Evolutionary conservation across 2,329 filamentous ascomycete species (phyloP).

Genomic region (Diaporthe australafricana): DNA sequence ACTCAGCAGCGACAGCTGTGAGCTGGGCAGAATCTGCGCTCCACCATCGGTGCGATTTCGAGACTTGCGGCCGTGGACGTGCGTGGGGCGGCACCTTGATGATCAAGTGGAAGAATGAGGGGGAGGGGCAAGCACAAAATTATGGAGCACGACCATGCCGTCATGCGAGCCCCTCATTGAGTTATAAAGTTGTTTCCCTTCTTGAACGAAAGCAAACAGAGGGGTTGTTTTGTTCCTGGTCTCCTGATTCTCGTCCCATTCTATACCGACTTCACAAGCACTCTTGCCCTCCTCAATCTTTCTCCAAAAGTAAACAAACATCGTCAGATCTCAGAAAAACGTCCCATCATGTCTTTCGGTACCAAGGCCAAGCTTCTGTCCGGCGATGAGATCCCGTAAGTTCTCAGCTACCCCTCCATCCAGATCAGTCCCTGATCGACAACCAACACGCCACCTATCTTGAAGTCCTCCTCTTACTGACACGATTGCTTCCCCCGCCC

Average conservation of each 20-base stretch:
- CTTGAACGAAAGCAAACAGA: conserved; percentile 9
- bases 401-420: conserved; percentile 43
- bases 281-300: background rate
- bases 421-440: background rate
- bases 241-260: conserved; percentile 17
- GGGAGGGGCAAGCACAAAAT: conserved; percentile 30
- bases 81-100: conserved; percentile 19
- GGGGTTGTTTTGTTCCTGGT: background rate
- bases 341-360: conserved; percentile 66
- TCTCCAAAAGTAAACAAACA: background rate
- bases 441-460: background rate
- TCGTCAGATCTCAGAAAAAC: background rate
- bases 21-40: background rate
- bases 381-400: conserved; percentile 71
- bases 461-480: background rate
- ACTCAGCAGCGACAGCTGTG: background rate
- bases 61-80: background rate
- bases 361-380: conserved; percentile 70
- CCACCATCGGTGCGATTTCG: conserved; percentile 22
- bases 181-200: conserved; percentile 31
- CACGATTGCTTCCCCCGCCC: background rate
- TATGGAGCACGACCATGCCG: conserved; percentile 21
- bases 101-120: conserved; percentile 21
- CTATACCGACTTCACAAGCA: background rate
- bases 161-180: conserved; percentile 32